Base-by-base conservation (phyloP, 208 protist genomes). In the Herpetomonas samuelpessoai region DNA sequence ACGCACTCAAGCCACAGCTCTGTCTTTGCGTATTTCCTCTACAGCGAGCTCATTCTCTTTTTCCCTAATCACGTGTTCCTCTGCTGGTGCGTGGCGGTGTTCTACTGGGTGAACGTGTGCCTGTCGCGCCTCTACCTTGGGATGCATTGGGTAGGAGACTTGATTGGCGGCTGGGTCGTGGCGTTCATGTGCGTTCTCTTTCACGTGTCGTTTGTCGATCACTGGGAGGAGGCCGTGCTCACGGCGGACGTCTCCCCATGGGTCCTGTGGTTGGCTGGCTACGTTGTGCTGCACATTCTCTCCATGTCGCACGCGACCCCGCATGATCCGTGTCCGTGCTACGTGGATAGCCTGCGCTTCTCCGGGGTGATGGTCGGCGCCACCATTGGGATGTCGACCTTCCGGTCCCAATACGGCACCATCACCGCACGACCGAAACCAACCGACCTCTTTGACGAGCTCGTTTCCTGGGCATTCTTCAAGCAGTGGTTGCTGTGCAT, bases 131-230 rank as follows among this genome's bases (percentile, higher is more conserved):
- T 91, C 22, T 84, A 83, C 57, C 69, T 91, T 2, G 84, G 81
- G 35, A 88, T 91, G 80, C 84, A 91, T 62, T 91, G 84, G 81
- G 49, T 79, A n/a, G 84, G 69, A 0, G 84, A 91, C 62, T 49
- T 91, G 9, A 57, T 91, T 12, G 63, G 71, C 31, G 84, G 84
- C 22, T 71, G 63, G 66, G 22, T 57, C 27, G 63, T 75, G 7
- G 83, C 74, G 22, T 44, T 77, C 21, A 3, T 78, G 7, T 65
- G 70, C 46, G 62, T 91, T 31, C 62, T 80, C 39, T 54, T 72
- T 18, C 78, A 88, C 68, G 46, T 59, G 4, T 47, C 66, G 16
- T 88, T 86, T 27, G 28, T 85, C 21, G 49, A 75, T 47, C 38
- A 19, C 12, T 78, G 65, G 66, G 65, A 80, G 62, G 28, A 35